These are phyloP conservation scores for Xylaria sp. DNA, from an alignment of 2,329 filamentous ascomycete genomes.

Conservation along the genomic window DNA sequence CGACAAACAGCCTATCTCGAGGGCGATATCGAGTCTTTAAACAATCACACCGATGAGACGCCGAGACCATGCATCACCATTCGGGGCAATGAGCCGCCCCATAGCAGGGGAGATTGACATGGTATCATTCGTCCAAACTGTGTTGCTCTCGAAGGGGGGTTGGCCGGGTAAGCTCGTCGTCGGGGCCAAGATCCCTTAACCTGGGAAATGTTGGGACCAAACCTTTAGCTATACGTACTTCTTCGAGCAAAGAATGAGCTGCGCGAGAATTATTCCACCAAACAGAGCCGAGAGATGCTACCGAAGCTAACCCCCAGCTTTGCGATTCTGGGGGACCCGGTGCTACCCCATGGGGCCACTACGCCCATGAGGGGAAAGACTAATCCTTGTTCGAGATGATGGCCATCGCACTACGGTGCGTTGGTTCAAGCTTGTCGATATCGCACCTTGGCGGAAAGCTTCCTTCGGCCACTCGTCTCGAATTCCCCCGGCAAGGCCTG, in stretches of 20 bases:
- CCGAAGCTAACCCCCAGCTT: constrained; percentile 25
- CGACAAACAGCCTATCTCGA: neutral
- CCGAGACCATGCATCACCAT: constrained; percentile 22
- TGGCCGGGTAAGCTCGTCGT: constrained; percentile 28
- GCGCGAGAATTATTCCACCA: constrained; percentile 36
- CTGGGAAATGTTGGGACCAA: constrained; percentile 7
- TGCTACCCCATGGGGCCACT: constrained; percentile 34
- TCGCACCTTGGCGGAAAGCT: constrained; percentile 15
- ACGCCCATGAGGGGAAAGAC: constrained; percentile 28
- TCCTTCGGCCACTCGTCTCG: neutral
- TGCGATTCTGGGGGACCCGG: constrained; percentile 25
- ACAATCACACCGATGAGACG: constrained; percentile 10
- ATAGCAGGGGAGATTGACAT: constrained; percentile 7
- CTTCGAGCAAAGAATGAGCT: neutral
- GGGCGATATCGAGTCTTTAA: constrained; percentile 27
- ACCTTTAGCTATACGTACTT: neutral
- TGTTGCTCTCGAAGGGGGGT: neutral
- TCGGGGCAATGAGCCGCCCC: constrained; percentile 13
- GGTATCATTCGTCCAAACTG: constrained; percentile 14
- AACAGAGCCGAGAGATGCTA: constrained; percentile 21
- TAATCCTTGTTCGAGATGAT: constrained; percentile 20
- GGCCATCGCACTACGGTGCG: too few species aligned
- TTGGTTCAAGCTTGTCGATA: constrained; percentile 11
- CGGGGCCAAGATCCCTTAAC: constrained; percentile 11
- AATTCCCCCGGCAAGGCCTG: constrained; percentile 21